These are phyloP conservation scores for Lachnellula occidentalis DNA, from an alignment of 2,329 filamentous ascomycete genomes.

Conservation along the genomic window DNA sequence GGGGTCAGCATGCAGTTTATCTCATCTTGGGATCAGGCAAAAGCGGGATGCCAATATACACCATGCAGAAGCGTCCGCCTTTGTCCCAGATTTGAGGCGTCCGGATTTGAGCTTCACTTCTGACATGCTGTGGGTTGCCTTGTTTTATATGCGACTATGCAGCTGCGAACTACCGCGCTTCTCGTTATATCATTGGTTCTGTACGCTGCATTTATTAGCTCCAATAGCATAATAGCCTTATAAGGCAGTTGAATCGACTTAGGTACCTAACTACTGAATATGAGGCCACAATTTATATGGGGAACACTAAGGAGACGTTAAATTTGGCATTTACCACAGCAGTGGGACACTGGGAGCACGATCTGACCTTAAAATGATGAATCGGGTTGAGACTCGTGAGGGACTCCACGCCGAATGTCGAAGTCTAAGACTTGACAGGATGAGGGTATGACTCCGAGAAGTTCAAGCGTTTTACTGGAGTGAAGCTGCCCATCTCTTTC, in stretches of 20 bases:
- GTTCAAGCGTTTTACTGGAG: background rate
- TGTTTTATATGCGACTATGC: background rate
- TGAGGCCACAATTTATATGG: slow-evolving; percentile 2
- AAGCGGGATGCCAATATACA: slow-evolving; percentile 18
- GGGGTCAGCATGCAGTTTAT: slow-evolving; percentile 13
- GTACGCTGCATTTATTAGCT: too few relatives aligned
- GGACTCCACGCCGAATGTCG: background rate
- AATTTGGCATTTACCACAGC: slow-evolving; percentile 5
- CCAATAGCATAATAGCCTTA: too few relatives aligned
- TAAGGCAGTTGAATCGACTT: too few relatives aligned
- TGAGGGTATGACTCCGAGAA: background rate
- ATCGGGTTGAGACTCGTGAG: background rate
- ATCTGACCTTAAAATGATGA: background rate
- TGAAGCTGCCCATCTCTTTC: too few relatives aligned
- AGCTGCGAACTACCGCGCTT: too few relatives aligned
- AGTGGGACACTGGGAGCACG: slow-evolving; percentile 10
- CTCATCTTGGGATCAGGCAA: slow-evolving; percentile 8
- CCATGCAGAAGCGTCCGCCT: slow-evolving; percentile 6
- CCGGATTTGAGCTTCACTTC: background rate
- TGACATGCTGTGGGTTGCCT: background rate
- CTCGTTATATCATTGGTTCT: too few relatives aligned
- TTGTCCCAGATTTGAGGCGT: slow-evolving; percentile 8
- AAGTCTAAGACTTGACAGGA: background rate
- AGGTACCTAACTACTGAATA: too few relatives aligned
- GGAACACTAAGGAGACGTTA: slow-evolving; percentile 6